Conservation (phyloP, 2,329 filamentous ascomycete genomes). For the Xylariaceae sp. region DNA sequence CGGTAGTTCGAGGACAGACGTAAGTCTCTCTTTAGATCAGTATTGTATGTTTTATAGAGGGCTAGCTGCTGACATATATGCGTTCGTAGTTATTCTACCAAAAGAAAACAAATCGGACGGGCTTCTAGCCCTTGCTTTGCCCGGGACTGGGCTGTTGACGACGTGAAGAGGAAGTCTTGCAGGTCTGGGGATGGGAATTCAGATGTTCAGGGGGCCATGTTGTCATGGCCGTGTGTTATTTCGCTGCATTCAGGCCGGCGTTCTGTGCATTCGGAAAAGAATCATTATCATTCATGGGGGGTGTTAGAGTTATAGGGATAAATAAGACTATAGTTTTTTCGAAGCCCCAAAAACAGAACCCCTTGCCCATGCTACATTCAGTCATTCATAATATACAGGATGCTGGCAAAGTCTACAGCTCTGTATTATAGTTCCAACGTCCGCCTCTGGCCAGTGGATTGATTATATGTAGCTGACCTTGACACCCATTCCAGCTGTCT, state of each 20-base stretch:
- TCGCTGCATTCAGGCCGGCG: conserved; percentile 25
- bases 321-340: not conserved
- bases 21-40: conserved; percentile 45
- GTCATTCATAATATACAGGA: conserved; percentile 24
- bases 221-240: not conserved
- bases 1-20: conserved; percentile 90
- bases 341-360: not conserved
- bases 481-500: conserved; percentile 91
- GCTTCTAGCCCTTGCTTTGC: conserved; percentile 51
- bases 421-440: conserved; percentile 10
- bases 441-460: not conserved
- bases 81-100: conserved; percentile 56
- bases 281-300: not conserved
- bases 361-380: conserved; percentile 19
- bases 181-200: not conserved
- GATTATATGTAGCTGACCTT: conserved; percentile 91
- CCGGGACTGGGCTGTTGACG: conserved; percentile 45
- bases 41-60: not conserved
- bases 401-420: conserved; percentile 16
- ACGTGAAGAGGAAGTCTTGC: conserved; percentile 2
- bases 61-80: conserved; percentile 24
- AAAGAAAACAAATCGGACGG: conserved; percentile 63
- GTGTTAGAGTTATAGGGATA: not conserved
- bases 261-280: conserved; percentile 20
- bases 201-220: too few relatives aligned